phyloP scores from a whole-genome alignment of 2,329 filamentous ascomycete species.

The Penicillium concentricum region DNA sequence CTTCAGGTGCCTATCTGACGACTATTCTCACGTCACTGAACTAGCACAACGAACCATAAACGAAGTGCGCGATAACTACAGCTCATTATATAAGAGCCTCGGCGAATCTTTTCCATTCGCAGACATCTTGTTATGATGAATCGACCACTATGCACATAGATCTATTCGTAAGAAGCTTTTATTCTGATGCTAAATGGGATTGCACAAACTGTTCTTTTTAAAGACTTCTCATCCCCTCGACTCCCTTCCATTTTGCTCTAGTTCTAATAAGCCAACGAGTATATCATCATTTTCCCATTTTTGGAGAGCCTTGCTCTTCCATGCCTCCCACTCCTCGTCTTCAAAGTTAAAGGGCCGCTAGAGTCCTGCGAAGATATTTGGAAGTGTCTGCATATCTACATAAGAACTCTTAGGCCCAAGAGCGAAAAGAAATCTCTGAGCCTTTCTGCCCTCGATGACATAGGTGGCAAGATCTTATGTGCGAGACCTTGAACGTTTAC shows the following conservation, averaged over 20 bases:
- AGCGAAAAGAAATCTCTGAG: conserved; percentile 2
- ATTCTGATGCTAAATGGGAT: not conserved
- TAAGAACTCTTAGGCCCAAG: conserved; percentile 7
- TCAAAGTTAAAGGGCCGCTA: not conserved
- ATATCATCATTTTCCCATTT: not conserved
- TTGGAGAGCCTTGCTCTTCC: conserved; percentile 1
- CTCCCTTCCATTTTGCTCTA: not conserved
- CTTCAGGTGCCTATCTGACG: no score
- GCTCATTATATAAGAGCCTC: no score
- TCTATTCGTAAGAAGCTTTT: no score
- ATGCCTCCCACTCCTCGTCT: not conserved
- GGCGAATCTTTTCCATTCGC: no score
- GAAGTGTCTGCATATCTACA: conserved; percentile 1
- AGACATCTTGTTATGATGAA: no score
- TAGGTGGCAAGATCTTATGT: conserved; percentile 26
- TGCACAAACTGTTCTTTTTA: not conserved
- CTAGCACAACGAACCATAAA: no score
- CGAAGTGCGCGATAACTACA: no score
- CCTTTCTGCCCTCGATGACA: not conserved
- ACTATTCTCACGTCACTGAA: no score
- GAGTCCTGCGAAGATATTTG: not conserved
- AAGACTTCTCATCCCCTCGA: not conserved
- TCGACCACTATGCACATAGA: no score
- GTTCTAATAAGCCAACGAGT: not conserved
- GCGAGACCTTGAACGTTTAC: not conserved